Evolutionary conservation across 179 eudicot genomes (phyloP).

Genomic region (Silene noctiflora): DNA sequence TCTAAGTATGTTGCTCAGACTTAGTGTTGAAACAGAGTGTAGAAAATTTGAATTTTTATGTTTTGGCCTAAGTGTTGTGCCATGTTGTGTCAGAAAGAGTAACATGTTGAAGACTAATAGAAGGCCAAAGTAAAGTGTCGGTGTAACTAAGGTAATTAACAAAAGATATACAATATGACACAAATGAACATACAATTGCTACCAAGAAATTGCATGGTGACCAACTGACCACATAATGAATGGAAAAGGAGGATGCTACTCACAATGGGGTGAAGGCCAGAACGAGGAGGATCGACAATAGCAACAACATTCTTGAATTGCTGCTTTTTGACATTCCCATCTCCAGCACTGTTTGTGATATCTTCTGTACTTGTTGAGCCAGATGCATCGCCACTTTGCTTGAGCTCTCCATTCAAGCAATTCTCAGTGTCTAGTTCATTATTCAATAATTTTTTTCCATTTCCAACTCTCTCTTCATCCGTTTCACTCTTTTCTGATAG

Average conservation of each 20-base stretch:
- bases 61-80: not conserved
- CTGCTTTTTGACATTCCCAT: conserved; percentile 23
- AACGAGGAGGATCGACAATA: conserved; percentile 98
- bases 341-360: conserved; percentile 27
- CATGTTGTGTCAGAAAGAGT: not conserved
- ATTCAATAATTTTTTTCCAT: conserved; percentile 25
- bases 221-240: not conserved
- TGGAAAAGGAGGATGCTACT: conserved; percentile 34
- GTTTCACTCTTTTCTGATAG: conserved; percentile 30
- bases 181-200: not conserved
- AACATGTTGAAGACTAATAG: too few species aligned
- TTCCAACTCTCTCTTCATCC: conserved; percentile 29
- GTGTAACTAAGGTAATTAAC: not conserved
- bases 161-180: not conserved
- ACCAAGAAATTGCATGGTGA: not conserved
- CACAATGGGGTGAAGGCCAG: conserved; percentile 94
- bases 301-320: conserved; percentile 80
- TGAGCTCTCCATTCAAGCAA: conserved; percentile 27
- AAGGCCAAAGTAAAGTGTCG: not conserved
- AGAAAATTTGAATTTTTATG: not conserved
- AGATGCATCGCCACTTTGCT: conserved; percentile 24
- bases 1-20: not conserved
- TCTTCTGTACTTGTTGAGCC: conserved; percentile 26
- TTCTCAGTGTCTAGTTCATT: conserved; percentile 27
- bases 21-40: not conserved